A percentile compares a stretch with the other conserved stretches of the same genome.
phyloP scores from a whole-genome alignment of 805 yeast species.

The Cyberlindnera euphorbiae region DNA sequence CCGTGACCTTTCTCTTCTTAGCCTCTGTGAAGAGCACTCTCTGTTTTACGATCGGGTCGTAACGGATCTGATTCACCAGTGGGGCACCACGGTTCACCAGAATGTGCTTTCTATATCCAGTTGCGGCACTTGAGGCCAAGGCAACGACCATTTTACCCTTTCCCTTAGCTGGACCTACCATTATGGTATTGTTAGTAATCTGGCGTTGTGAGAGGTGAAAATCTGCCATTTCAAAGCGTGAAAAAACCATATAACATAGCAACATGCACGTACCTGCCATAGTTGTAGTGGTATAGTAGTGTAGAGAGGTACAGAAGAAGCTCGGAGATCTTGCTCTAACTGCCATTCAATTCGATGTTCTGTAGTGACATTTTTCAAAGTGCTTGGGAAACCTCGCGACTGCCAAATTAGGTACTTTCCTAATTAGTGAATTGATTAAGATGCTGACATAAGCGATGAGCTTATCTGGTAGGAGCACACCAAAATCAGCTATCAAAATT shows the following conservation, averaged over 20 bases:
- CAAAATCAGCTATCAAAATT: background rate
- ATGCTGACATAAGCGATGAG: conserved; percentile 1
- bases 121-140: conserved; percentile 82
- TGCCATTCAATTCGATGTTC: too few species aligned
- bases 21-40: conserved; percentile 89
- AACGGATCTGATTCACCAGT: conserved; percentile 72
- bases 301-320: too few species aligned
- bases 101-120: conserved; percentile 82
- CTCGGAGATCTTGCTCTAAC: too few species aligned
- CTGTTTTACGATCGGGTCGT: conserved; percentile 83
- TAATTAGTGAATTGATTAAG: too few species aligned
- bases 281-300: too few species aligned
- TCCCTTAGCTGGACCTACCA: conserved; percentile 49
- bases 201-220: too few species aligned
- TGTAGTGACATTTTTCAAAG: too few species aligned
- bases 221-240: background rate
- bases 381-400: too few species aligned
- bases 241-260: too few species aligned
- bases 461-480: background rate
- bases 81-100: conserved; percentile 79
- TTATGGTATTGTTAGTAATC: background rate
- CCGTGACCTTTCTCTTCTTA: conserved; percentile 70
- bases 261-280: too few species aligned
- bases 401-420: too few species aligned
- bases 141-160: conserved; percentile 74